Evolutionary conservation across 495 filamentous ascomycete species (phyloP), one percentile per base, ranked within the genome.

Genomic region (Chaetomidium leptoderma): DNA sequence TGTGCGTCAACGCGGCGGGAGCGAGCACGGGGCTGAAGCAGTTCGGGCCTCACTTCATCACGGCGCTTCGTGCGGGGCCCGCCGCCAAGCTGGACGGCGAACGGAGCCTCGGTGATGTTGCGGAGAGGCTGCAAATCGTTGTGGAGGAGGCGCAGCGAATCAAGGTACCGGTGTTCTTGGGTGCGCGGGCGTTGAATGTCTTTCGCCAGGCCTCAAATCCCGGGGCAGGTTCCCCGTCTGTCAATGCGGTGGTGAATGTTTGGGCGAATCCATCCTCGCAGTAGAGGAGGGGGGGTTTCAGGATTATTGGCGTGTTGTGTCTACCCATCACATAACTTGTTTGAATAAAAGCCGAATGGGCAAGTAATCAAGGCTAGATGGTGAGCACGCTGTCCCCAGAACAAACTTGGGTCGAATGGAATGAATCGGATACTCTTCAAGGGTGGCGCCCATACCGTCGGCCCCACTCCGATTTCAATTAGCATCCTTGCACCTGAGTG

Each of bases 1-100:
- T 91, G 40, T 88, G 88, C 53, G 72, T 77, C 43, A 85, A 88
- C 55, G 88, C 88, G 6, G 88, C 88, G 0, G 88, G 88, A 2
- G 77, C 80, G 1, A 89, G 85, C 65, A 75, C 68, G 17, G 76
- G 86, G 60, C 82, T 90, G 57, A 72, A 78, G 63, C 74, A 74
- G n/a, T 68, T 76, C 51, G 85, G 82, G 0, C 67, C 80, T 10
- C 78, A 79, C 29, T 84, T 89, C 65, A 72, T 80, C 47, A 70
- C 65, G 36, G 69, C 74, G 2, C 59, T 70, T 14, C 66, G 68
- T 9, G 69, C 63, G 17, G 66, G 69, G 7, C 58, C 51, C 14
- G 56, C 65, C 6, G 42, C 49, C 24, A 50, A 54, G 45, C 53
- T 59, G 11, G 59, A 56, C 0, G 48, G 53, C 11, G 53, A 36